Conservation (phyloP, 306 rosid genomes). For the Abrus precatorius region DNA sequence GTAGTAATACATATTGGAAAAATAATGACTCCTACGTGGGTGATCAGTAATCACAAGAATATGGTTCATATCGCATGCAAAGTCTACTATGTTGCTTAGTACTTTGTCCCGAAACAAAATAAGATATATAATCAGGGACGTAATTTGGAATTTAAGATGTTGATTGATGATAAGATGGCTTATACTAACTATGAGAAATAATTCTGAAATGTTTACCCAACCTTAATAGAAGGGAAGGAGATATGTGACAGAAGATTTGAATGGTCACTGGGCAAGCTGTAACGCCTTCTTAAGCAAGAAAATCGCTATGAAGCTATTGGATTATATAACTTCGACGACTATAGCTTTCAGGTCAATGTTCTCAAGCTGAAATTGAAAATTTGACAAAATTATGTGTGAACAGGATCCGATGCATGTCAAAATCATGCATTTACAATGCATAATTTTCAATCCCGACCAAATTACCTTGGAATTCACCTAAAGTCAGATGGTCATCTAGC, state of each 20-base stretch:
- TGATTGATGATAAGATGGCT: slow-evolving; percentile 27
- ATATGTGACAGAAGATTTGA: slow-evolving; percentile 44
- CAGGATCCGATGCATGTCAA: slow-evolving; percentile 47
- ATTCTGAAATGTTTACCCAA: slow-evolving; percentile 45
- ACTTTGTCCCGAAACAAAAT: background rate
- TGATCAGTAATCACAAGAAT: slow-evolving; percentile 24
- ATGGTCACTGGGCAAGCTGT: slow-evolving; percentile 31
- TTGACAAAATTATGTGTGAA: slow-evolving; percentile 48
- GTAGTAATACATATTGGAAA: slow-evolving; percentile 23
- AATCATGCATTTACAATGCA: slow-evolving; percentile 32
- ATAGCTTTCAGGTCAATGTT: slow-evolving; percentile 61
- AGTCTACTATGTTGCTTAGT: slow-evolving; percentile 32
- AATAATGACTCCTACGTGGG: background rate
- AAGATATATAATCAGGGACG: background rate
- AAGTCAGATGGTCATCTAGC: slow-evolving; percentile 44
- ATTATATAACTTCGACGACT: slow-evolving; percentile 58
- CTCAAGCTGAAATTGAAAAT: slow-evolving; percentile 57
- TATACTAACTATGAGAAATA: background rate
- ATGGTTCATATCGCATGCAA: slow-evolving; percentile 44
- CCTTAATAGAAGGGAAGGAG: slow-evolving; percentile 54
- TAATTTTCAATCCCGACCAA: slow-evolving; percentile 37
- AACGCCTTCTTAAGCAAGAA: slow-evolving; percentile 44
- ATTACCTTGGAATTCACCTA: slow-evolving; percentile 41
- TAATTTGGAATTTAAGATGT: slow-evolving; percentile 15
- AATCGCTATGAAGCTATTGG: slow-evolving; percentile 46